A percentile compares a stretch with the other conserved stretches of the same genome.
Evolutionary conservation across 2,329 filamentous ascomycete genomes (phyloP).

Genomic region (Phialophora chinensis): DNA sequence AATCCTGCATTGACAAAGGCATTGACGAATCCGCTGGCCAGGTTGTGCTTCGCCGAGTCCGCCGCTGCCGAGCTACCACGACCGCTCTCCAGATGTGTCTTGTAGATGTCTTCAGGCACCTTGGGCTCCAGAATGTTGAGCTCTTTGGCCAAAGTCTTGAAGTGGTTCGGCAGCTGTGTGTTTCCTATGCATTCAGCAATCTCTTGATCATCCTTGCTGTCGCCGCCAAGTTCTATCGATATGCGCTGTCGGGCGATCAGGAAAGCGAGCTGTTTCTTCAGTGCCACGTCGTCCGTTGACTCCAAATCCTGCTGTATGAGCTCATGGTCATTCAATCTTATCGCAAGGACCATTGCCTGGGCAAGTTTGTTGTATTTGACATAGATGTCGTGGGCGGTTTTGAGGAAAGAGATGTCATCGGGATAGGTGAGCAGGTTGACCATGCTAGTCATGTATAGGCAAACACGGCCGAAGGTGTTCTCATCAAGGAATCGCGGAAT

Average conservation of each 20-base stretch:
- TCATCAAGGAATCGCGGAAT: constrained; percentile 89
- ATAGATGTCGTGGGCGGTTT: constrained; percentile 92
- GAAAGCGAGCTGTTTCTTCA: constrained; percentile 94
- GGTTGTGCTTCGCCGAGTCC: constrained; percentile 93
- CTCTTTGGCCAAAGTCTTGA: constrained; percentile 92
- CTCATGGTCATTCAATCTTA: constrained; percentile 84
- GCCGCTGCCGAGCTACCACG: constrained; percentile 92
- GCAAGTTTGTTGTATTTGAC: constrained; percentile 89
- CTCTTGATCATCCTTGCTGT: constrained; percentile 72
- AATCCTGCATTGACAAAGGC: constrained; percentile 96
- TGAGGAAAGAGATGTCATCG: constrained; percentile 94
- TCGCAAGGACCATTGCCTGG: constrained; percentile 92
- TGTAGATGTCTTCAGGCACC: constrained; percentile 98
- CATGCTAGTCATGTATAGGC: constrained; percentile 98
- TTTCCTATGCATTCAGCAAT: constrained; percentile 86
- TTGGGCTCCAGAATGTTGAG: constrained; percentile 97
- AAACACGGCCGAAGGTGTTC: constrained; percentile 90
- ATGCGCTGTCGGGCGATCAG: constrained; percentile 91
- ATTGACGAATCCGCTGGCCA: constrained; percentile 95
- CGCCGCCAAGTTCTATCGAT: constrained; percentile 70
- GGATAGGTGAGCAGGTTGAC: constrained; percentile 96
- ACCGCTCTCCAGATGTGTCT: constrained; percentile 95
- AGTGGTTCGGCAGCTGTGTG: constrained; percentile 84
- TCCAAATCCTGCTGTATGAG: constrained; percentile 84
- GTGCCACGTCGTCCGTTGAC: constrained; percentile 75